These are phyloP conservation scores for Ramaria rubella DNA, from an alignment of 768 basidiomycete genomes.

Conservation along the genomic window DNA sequence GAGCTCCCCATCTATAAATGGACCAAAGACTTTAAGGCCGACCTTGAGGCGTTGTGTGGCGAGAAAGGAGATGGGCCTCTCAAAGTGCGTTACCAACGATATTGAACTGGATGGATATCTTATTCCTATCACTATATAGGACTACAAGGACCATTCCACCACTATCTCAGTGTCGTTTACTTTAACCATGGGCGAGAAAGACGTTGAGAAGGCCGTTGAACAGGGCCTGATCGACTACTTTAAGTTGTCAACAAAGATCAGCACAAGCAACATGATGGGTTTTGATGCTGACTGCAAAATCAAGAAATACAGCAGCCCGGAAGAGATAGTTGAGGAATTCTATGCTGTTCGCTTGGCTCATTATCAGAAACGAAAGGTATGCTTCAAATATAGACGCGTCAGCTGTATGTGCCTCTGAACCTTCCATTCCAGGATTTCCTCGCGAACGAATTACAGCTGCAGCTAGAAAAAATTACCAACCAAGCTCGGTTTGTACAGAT, in stretches of 20 bases:
- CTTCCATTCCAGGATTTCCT: constrained; percentile 60
- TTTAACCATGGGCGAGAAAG: constrained; percentile 70
- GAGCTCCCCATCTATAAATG: constrained; percentile 94
- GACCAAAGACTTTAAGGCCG: constrained; percentile 90
- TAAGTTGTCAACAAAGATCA: constrained; percentile 79
- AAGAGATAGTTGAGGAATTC: constrained; percentile 90
- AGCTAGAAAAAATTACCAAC: constrained; percentile 82
- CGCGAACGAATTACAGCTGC: constrained; percentile 71
- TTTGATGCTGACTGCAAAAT: constrained; percentile 97
- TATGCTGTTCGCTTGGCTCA: constrained; percentile 81
- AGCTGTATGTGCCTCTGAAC: not conserved
- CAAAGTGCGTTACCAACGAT: constrained; percentile 47
- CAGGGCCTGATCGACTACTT: constrained; percentile 90
- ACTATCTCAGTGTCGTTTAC: constrained; percentile 88
- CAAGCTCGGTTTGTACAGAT: constrained; percentile 96
- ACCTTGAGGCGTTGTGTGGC: constrained; percentile 76
- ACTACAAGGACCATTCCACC: constrained; percentile 96
- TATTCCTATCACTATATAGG: constrained; percentile 40
- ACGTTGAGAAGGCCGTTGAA: constrained; percentile 79
- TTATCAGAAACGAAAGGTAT: constrained; percentile 94
- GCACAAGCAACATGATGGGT: constrained; percentile 96
- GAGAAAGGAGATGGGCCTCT: constrained; percentile 76
- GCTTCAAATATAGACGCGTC: constrained; percentile 10
- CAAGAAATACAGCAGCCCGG: constrained; percentile 83
- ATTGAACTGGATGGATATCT: not conserved